A percentile compares a stretch with the other conserved stretches of the same genome.
Conservation (phyloP, 106 monocot species). For the Dioscorea alata region DNA sequence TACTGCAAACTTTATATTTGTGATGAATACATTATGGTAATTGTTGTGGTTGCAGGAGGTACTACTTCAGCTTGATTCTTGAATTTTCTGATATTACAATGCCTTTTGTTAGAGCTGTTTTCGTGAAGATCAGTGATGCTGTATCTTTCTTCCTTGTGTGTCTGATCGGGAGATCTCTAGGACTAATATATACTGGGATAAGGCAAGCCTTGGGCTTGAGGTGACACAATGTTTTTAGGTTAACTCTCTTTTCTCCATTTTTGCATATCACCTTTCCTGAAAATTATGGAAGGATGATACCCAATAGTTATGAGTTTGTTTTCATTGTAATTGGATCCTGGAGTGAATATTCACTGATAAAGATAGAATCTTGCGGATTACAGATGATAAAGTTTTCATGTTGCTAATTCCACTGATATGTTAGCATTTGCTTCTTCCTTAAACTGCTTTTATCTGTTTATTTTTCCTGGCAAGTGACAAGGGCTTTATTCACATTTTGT, state of each 20-base stretch:
- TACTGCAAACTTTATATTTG: no score
- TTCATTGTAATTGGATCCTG: no score
- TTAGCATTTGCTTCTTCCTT: no score
- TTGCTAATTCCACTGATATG: no score
- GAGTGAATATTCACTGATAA: no score
- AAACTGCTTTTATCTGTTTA: no score
- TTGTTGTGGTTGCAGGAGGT: conserved; percentile 67
- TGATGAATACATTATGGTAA: not conserved
- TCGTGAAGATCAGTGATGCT: conserved; percentile 53
- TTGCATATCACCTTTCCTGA: not conserved
- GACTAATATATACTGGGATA: conserved; percentile 85
- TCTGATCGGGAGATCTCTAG: conserved; percentile 90
- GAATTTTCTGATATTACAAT: conserved; percentile 81
- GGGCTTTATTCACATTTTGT: no score
- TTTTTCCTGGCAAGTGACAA: no score
- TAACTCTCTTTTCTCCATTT: not conserved
- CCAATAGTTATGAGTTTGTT: no score
- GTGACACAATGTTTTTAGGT: conserved; percentile 12
- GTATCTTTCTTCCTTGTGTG: conserved; percentile 66
- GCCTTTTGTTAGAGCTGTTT: conserved; percentile 59
- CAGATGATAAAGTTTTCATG: no score
- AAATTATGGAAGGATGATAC: not conserved
- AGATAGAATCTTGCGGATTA: no score
- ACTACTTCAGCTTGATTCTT: conserved; percentile 85
- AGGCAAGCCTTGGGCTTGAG: conserved; percentile 81